Evolutionary conservation across 139 green algal genomes (phyloP).

Genomic region (Deuterostichococcus epilithicus): DNA sequence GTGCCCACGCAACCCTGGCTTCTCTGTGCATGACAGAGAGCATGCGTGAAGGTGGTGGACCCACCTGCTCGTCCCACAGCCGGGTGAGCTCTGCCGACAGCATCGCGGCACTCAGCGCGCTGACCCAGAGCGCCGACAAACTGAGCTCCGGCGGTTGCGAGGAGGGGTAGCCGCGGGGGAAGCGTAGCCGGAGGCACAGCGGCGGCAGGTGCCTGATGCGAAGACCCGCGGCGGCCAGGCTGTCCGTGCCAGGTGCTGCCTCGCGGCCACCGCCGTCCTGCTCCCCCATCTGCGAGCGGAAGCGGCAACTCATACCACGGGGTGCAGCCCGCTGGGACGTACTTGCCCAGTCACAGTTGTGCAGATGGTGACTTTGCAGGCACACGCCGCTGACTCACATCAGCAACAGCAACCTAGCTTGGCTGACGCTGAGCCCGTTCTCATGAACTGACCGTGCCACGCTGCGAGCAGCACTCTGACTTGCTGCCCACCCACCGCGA

Average conservation of each 20-base stretch:
- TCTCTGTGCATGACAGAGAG: too few relatives aligned
- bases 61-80: conserved; percentile 28
- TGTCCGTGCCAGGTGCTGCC: neutral
- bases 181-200: conserved; percentile 33
- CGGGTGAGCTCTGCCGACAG: conserved; percentile 17
- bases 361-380: too few relatives aligned
- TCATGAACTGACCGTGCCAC: too few relatives aligned
- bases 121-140: conserved; percentile 44
- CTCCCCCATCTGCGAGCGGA: neutral
- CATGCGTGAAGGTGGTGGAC: too few relatives aligned
- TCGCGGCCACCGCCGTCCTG: neutral
- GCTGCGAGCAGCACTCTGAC: too few relatives aligned
- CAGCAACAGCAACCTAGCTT: neutral
- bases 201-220: conserved; percentile 33
- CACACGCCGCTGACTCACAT: too few relatives aligned
- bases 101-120: neutral
- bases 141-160: conserved; percentile 3
- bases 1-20: too few relatives aligned
- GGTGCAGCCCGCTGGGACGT: too few relatives aligned
- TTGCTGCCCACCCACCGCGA: neutral
- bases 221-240: conserved; percentile 6
- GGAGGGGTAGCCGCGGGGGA: conserved; percentile 38
- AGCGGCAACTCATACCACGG: neutral
- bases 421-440: too few relatives aligned
- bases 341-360: neutral